A percentile compares a stretch with the other conserved stretches of the same genome.
Conservation (phyloP, 1,284 basidiomycete genomes). For the Volvariella surrecta region DNA sequence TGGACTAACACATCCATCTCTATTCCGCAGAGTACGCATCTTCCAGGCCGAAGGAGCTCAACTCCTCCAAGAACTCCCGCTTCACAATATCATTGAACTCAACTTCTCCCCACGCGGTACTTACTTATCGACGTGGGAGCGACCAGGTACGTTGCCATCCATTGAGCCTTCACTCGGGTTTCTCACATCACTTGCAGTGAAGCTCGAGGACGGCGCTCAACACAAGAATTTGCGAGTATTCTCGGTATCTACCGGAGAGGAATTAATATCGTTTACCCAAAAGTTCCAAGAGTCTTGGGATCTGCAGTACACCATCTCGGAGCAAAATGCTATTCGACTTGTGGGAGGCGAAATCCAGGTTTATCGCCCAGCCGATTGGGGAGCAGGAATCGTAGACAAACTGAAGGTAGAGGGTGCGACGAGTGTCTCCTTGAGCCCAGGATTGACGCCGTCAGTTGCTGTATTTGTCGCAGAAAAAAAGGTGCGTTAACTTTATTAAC, state of each 20-base stretch:
- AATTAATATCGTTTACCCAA: conserved; percentile 76
- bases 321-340: conserved; percentile 82
- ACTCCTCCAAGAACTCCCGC: conserved; percentile 58
- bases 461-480: conserved; percentile 95
- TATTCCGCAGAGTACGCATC: conserved; percentile 53
- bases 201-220: conserved; percentile 74
- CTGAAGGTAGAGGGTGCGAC: conserved; percentile 78
- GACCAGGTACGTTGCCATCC: conserved; percentile 54
- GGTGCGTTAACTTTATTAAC: conserved; percentile 26
- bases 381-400: conserved; percentile 73
- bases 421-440: conserved; percentile 71
- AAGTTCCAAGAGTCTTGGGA: conserved; percentile 83
- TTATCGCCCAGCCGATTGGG: conserved; percentile 75
- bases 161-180: conserved; percentile 10
- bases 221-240: conserved; percentile 88
- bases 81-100: conserved; percentile 76
- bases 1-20: conserved; percentile 4
- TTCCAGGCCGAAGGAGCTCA: conserved; percentile 70
- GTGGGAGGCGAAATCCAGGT: conserved; percentile 85
- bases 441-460: conserved; percentile 77
- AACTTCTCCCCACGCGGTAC: conserved; percentile 90
- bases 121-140: conserved; percentile 92
- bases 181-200: conserved; percentile 26
- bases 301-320: conserved; percentile 87
- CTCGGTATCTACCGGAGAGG: conserved; percentile 73